Conservation (phyloP, 2,329 filamentous ascomycete genomes). For the Xylaria digitata region DNA sequence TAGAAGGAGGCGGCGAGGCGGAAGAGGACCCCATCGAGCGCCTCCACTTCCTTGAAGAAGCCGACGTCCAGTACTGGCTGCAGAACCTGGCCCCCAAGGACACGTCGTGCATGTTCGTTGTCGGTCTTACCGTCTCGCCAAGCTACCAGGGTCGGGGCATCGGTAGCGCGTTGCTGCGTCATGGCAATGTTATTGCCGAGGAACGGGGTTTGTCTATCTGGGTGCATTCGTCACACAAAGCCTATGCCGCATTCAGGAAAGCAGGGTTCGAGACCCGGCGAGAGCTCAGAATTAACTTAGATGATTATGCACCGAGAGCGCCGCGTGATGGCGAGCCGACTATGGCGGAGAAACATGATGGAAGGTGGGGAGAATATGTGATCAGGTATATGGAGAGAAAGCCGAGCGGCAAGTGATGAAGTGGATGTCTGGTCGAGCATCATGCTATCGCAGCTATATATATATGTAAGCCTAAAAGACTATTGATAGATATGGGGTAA, state of each 20-base stretch:
- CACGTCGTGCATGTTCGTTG: slow-evolving; percentile 34
- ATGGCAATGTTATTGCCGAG: slow-evolving; percentile 38
- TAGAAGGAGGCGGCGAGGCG: not conserved
- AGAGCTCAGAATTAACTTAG: slow-evolving; percentile 37
- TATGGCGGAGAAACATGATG: slow-evolving; percentile 31
- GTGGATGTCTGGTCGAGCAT: not conserved
- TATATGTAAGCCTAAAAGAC: too few relatives aligned
- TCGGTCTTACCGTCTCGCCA: slow-evolving; percentile 35
- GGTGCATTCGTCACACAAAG: slow-evolving; percentile 41
- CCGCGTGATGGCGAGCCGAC: slow-evolving; percentile 33
- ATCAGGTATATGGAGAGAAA: slow-evolving; percentile 40
- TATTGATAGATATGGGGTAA: too few relatives aligned
- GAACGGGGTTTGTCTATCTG: slow-evolving; percentile 30
- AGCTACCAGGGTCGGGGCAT: slow-evolving; percentile 33
- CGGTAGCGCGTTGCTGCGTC: slow-evolving; percentile 29
- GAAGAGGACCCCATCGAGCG: slow-evolving; percentile 31
- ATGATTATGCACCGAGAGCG: slow-evolving; percentile 37
- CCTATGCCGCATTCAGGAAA: slow-evolving; percentile 37
- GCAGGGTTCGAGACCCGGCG: slow-evolving; percentile 32
- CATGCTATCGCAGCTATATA: too few relatives aligned
- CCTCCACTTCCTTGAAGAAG: slow-evolving; percentile 37
- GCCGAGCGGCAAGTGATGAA: not conserved
- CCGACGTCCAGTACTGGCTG: slow-evolving; percentile 38
- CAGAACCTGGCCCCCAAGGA: slow-evolving; percentile 27
- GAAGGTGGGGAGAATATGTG: slow-evolving; percentile 37